Conservation (phyloP, 495 filamentous ascomycete species). For the Aspergillus biplanus region DNA sequence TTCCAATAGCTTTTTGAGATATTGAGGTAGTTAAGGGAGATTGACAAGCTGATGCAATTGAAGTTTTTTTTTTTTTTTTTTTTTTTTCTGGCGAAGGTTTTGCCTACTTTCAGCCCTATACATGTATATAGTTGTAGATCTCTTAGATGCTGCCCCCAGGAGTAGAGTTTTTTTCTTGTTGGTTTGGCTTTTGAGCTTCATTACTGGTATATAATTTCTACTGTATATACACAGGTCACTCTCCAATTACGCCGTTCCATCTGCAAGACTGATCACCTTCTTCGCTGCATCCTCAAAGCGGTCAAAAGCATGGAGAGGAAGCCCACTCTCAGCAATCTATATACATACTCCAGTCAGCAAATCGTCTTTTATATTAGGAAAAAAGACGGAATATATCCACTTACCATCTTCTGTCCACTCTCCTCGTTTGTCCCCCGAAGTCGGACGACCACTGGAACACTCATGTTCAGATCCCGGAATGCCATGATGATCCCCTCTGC, state of each 20-base stretch:
- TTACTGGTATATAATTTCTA: too few species aligned
- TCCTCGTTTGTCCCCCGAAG: constrained; percentile 83
- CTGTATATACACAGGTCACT: too few species aligned
- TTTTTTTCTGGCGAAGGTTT: too few species aligned
- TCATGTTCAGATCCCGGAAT: constrained; percentile 70
- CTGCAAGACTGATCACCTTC: constrained; percentile 72
- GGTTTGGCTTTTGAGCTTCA: too few species aligned
- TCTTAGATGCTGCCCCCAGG: too few species aligned
- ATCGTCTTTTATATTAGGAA: constrained; percentile 1
- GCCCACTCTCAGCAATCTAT: constrained; percentile 72
- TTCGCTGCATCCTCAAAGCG: constrained; percentile 73
- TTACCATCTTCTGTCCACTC: constrained; percentile 71
- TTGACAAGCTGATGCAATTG: too few species aligned
- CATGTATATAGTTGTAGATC: too few species aligned
- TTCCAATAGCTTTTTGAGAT: too few species aligned
- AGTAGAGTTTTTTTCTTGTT: too few species aligned
- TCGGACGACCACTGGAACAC: constrained; percentile 80
- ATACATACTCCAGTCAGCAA: background rate
- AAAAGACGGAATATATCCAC: constrained; percentile 12
- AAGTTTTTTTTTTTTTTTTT: too few species aligned
- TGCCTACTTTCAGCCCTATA: too few species aligned
- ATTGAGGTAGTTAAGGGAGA: too few species aligned
- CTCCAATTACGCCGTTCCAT: background rate
- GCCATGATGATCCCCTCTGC: constrained; percentile 79
- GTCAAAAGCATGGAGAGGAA: constrained; percentile 62